Conservation (phyloP, 306 rosid genomes). For the Sesbania bispinosa region DNA sequence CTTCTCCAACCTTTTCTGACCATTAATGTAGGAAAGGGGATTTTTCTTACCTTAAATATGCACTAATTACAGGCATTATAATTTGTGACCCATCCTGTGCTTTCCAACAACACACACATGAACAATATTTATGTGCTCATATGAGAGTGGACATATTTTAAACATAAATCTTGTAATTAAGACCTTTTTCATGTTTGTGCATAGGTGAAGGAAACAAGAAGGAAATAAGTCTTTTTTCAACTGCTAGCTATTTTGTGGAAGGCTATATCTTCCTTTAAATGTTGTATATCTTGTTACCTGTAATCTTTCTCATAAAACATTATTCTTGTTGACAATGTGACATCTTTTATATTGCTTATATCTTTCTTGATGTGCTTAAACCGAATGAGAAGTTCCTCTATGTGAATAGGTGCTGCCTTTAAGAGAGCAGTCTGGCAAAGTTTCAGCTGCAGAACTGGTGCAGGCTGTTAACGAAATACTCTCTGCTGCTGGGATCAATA, state of each 20-base stretch:
- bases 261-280: background rate
- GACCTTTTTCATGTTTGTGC: background rate
- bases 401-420: conserved; percentile 42
- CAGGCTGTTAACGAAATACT: conserved; percentile 97
- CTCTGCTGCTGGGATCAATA: conserved; percentile 79
- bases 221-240: conserved; percentile 6
- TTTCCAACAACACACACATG: background rate
- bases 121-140: background rate
- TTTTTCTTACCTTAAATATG: background rate
- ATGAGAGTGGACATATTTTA: background rate
- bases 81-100: no score
- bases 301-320: background rate
- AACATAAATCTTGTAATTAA: background rate
- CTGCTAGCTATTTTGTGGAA: conserved; percentile 6
- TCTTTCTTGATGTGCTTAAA: conserved; percentile 29
- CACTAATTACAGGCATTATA: background rate
- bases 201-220: background rate
- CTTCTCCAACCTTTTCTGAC: background rate
- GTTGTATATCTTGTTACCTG: conserved; percentile 4
- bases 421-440: conserved; percentile 70
- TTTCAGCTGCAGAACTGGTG: conserved; percentile 81
- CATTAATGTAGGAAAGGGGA: background rate
- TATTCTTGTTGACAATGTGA: background rate
- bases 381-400: conserved; percentile 32
- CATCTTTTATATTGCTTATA: conserved; percentile 13